A percentile compares a stretch with the other conserved stretches of the same genome.
Evolutionary conservation across 805 yeast species (phyloP).

Genomic region (Yamadazyma olivae): DNA sequence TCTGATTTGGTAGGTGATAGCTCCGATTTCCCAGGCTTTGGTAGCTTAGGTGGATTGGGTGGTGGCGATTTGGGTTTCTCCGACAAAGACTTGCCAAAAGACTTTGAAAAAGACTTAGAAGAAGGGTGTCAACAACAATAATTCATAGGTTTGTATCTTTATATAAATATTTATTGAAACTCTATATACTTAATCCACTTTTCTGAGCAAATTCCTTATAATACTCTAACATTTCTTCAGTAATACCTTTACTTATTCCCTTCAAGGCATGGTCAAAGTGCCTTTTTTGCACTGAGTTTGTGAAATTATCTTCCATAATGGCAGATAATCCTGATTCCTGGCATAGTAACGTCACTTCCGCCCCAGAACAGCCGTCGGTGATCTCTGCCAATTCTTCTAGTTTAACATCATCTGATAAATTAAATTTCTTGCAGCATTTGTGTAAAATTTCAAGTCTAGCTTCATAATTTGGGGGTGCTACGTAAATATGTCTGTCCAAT

Average conservation of each 20-base stretch:
- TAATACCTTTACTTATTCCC: conserved; percentile 75
- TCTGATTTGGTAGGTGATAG: conserved; percentile 64
- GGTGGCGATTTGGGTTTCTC: conserved; percentile 45
- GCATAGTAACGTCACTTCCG: conserved; percentile 86
- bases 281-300: conserved; percentile 48
- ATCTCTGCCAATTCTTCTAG: conserved; percentile 51
- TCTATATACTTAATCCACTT: conserved; percentile 22
- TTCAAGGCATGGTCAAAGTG: conserved; percentile 73
- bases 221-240: conserved; percentile 78
- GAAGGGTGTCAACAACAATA: conserved; percentile 52
- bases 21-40: conserved; percentile 44
- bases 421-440: conserved; percentile 68
- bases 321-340: conserved; percentile 97
- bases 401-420: conserved; percentile 43
- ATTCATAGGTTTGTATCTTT: no score
- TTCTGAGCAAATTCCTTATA: conserved; percentile 54
- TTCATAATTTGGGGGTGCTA: conserved; percentile 81
- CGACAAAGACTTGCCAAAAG: conserved; percentile 53
- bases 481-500: conserved; percentile 88
- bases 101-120: conserved; percentile 50
- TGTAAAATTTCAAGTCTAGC: conserved; percentile 78
- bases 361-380: conserved; percentile 95
- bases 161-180: conserved; percentile 6
- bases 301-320: conserved; percentile 69
- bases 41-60: conserved; percentile 40